Base-by-base conservation (phyloP, 2,329 filamentous ascomycete genomes). In the Raffaelea ambrosiae region DNA sequence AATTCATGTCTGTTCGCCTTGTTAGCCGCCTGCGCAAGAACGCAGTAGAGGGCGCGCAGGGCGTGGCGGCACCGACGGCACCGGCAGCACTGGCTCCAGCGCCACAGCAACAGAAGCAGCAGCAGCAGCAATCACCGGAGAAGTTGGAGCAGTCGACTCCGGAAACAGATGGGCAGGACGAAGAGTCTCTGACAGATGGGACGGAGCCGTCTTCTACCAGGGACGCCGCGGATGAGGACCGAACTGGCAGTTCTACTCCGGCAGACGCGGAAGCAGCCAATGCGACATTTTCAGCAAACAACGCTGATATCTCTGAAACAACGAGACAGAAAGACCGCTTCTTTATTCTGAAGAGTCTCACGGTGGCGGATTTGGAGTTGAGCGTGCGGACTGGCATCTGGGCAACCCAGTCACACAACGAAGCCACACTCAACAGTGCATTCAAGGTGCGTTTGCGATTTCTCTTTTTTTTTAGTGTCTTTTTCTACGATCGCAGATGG, bases 331-430 rank as follows among this genome's bases (percentile, higher is more conserved):
- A 14, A 49, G 88, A 93, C 55, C 85, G 84, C 55, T 96, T 88
- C 62, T 97, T 96, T 58, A 83, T 97, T 49, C 75, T 97, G 41
- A 97, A 97, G 66, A 96, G 90, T 61, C 68, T 97, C 48, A 96
- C 91, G 0, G 72, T 91, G 9, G 88, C 95, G 60, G 91, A 97
- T 62, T 71, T 97, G 22, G 89, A 96, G 51, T 69, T 88, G 9
- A 96, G 91, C 62, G 83, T 93, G n/a, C 74, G 76, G 44, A 96
- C 87, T 45, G 86, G 87, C 0, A 83, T 91, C 1, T 97, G 91
- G 91, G 89, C 91, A 3, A 97, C 91, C 0, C 91, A 97, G 60
- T 83, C 86, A 8, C 91, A 97, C 61, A 97, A 97, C 49, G 91
- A 97, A 62, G 76, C 83, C n/a, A 68, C 71, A 2, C 66, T 97